phyloP scores from a whole-genome alignment of 768 basidiomycete species.

The Nevesoporus exiguus region DNA sequence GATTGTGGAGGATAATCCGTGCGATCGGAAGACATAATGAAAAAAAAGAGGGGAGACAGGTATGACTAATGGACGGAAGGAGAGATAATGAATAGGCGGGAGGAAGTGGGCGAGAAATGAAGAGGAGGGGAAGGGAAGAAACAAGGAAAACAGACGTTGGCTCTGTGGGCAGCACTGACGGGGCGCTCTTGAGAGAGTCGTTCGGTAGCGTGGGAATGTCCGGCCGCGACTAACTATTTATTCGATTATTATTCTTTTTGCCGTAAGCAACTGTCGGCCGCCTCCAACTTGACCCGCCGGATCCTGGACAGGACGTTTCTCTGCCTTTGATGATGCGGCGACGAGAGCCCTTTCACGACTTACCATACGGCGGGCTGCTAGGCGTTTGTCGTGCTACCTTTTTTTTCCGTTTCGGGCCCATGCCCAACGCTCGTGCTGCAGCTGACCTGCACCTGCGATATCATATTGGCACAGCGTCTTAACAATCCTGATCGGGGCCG shows the following conservation, averaged over 20 bases:
- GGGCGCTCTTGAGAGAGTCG: constrained; percentile 16
- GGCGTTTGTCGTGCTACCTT: background rate
- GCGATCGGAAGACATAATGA: constrained; percentile 41
- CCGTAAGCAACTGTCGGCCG: background rate
- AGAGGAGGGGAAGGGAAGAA: constrained; percentile 33
- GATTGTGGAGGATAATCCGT: constrained; percentile 43
- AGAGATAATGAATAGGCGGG: constrained; percentile 27
- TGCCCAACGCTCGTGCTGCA: no score
- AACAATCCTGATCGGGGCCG: background rate
- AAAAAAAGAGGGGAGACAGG: constrained; percentile 18
- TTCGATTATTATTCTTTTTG: constrained; percentile 1
- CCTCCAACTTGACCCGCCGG: background rate
- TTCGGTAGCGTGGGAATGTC: constrained; percentile 31
- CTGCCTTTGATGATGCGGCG: background rate
- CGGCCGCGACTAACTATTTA: constrained; percentile 19
- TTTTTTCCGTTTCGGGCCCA: background rate
- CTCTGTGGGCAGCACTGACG: constrained; percentile 13
- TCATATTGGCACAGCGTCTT: background rate
- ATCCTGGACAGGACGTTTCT: background rate
- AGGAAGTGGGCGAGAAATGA: constrained; percentile 21
- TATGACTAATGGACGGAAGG: constrained; percentile 11
- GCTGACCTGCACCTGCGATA: no score
- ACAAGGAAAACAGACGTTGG: constrained; percentile 27
- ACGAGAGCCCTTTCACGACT: background rate
- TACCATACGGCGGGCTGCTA: background rate